Percentiles rank a stretch among this genome's conserved stretches.
Evolutionary conservation across 257 asterid species (phyloP).

Genomic region (Lithospermum erythrorhizon): DNA sequence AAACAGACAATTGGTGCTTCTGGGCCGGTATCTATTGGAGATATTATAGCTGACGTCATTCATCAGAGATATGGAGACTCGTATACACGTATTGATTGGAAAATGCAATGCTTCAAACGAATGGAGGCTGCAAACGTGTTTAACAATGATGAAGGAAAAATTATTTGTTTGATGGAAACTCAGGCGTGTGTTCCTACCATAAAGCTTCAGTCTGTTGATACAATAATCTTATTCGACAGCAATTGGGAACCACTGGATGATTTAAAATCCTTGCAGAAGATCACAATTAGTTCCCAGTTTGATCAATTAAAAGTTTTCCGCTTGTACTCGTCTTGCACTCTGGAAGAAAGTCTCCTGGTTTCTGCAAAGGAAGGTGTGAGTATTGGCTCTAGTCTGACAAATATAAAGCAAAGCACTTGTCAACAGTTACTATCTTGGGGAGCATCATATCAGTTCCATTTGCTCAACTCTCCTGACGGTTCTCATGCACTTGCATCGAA

Average conservation of each 20-base stretch:
- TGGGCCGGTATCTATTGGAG: constrained; percentile 33
- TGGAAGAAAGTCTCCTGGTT: constrained; percentile 50
- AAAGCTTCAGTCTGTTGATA: constrained; percentile 32
- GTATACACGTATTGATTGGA: constrained; percentile 28
- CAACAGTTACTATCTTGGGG: constrained; percentile 48
- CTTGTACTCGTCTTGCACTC: constrained; percentile 37
- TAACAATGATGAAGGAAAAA: constrained; percentile 27
- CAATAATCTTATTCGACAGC: constrained; percentile 43
- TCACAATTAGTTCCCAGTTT: constrained; percentile 31
- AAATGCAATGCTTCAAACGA: constrained; percentile 19
- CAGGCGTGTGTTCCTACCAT: constrained; percentile 40
- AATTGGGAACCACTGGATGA: constrained; percentile 61
- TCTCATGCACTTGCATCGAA: constrained; percentile 11
- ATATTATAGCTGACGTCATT: constrained; percentile 49
- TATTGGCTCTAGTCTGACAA: constrained; percentile 22
- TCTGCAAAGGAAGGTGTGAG: constrained; percentile 43
- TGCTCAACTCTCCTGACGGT: constrained; percentile 25
- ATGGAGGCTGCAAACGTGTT: constrained; percentile 20
- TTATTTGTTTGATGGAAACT: constrained; percentile 46
- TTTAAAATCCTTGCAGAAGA: constrained; percentile 42
- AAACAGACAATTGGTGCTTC: constrained; percentile 31
- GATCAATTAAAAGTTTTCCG: constrained; percentile 52
- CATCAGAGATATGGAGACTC: constrained; percentile 44
- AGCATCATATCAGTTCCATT: constrained; percentile 31
- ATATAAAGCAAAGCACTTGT: constrained; percentile 25